A percentile compares a stretch with the other conserved stretches of the same genome.
These are phyloP conservation scores for Leptographium radiaticola DNA, from an alignment of 2,329 filamentous ascomycete genomes.

Conservation along the genomic window DNA sequence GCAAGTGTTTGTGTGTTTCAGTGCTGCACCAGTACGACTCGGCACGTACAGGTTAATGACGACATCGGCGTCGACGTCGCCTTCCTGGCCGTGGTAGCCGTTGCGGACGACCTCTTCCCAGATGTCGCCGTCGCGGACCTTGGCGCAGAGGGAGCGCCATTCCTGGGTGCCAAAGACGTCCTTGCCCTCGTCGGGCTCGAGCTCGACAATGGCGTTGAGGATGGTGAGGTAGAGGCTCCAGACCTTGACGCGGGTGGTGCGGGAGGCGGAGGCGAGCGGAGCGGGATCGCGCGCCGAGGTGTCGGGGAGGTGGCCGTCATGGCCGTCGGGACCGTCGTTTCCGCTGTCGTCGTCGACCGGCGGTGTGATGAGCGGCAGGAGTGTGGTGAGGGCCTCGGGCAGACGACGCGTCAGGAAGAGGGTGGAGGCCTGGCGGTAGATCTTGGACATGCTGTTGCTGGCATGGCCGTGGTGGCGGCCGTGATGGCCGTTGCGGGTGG, in stretches of 20 bases:
- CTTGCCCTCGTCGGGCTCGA: constrained; percentile 84
- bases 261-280: constrained; percentile 67
- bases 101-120: constrained; percentile 87
- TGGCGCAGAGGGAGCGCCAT: constrained; percentile 70
- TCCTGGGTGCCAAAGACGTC: constrained; percentile 71
- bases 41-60: constrained; percentile 83
- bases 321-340: neutral
- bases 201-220: constrained; percentile 77
- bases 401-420: constrained; percentile 89
- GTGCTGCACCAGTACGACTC: too few relatives aligned
- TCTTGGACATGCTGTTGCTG: constrained; percentile 60
- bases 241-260: constrained; percentile 79
- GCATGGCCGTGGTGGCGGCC: neutral
- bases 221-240: constrained; percentile 96
- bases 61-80: constrained; percentile 86
- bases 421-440: constrained; percentile 86
- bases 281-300: constrained; percentile 35
- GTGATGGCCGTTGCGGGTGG: constrained; percentile 39
- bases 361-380: constrained; percentile 66
- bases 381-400: constrained; percentile 74
- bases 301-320: constrained; percentile 7
- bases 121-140: constrained; percentile 78
- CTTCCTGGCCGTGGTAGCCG: constrained; percentile 79
- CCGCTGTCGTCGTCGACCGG: constrained; percentile 26
- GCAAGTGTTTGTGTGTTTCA: constrained; percentile 7